phyloP scores from a whole-genome alignment of 768 basidiomycete species.

The Cystofilobasidium bisporidii region DNA sequence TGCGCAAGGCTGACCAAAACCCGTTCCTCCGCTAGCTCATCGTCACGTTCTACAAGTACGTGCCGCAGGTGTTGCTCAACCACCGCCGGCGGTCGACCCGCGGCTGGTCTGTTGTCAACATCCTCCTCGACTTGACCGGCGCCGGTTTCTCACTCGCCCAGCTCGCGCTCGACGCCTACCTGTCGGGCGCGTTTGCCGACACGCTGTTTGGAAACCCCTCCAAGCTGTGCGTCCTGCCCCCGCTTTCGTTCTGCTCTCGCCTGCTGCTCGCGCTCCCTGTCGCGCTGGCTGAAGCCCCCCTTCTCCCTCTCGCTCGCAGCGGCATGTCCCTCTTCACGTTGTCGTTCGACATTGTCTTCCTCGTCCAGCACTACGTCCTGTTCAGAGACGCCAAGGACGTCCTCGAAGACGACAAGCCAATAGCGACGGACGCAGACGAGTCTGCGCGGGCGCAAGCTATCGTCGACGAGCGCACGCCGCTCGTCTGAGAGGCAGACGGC shows the following conservation, averaged over 20 bases:
- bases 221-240: slow-evolving; percentile 33
- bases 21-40: no score
- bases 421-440: not conserved
- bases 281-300: no score
- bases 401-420: not conserved
- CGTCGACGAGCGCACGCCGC: slow-evolving; percentile 18
- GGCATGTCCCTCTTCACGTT: slow-evolving; percentile 35
- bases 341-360: slow-evolving; percentile 37
- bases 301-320: slow-evolving; percentile 23
- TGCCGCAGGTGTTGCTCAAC: slow-evolving; percentile 43
- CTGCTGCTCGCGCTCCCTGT: not conserved
- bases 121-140: slow-evolving; percentile 32
- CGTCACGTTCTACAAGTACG: slow-evolving; percentile 41
- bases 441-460: no score
- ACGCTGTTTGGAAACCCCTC: slow-evolving; percentile 36
- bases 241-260: not conserved
- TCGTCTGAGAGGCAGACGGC: no score
- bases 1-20: no score
- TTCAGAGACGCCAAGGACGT: slow-evolving; percentile 26
- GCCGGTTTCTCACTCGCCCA: slow-evolving; percentile 30
- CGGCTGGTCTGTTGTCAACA: slow-evolving; percentile 38
- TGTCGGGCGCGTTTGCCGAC: slow-evolving; percentile 32
- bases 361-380: slow-evolving; percentile 39
- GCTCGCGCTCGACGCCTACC: slow-evolving; percentile 35
- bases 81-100: slow-evolving; percentile 38